Conservation (phyloP, 768 basidiomycete species). For the Lanmaoa rubissima region DNA sequence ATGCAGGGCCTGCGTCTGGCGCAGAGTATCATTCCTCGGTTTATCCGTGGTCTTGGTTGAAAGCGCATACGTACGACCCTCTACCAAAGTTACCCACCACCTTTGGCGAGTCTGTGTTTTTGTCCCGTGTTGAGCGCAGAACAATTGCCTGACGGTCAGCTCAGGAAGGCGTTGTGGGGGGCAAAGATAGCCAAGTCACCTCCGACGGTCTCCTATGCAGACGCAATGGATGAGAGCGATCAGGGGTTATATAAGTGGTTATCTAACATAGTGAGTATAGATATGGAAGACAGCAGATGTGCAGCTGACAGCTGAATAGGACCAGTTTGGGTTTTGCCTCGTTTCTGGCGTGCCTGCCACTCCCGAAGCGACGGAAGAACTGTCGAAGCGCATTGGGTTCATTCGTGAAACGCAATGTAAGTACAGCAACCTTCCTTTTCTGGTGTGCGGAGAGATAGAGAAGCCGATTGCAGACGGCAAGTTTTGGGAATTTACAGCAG, state of each 20-base stretch:
- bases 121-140: not conserved
- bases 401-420: constrained; percentile 84
- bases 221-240: constrained; percentile 66
- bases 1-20: constrained; percentile 22
- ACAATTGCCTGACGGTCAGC: not conserved
- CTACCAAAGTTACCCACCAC: constrained; percentile 31
- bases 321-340: constrained; percentile 87
- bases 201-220: constrained; percentile 69
- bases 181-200: constrained; percentile 70
- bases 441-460: constrained; percentile 29
- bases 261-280: constrained; percentile 62
- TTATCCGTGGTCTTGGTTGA: constrained; percentile 88
- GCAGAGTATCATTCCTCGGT: constrained; percentile 68
- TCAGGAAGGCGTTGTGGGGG: constrained; percentile 77
- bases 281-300: not conserved
- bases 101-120: constrained; percentile 44
- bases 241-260: constrained; percentile 79
- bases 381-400: constrained; percentile 75
- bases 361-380: constrained; percentile 79
- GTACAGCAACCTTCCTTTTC: constrained; percentile 2
- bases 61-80: constrained; percentile 78
- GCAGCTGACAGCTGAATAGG: constrained; percentile 42
- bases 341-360: constrained; percentile 77
- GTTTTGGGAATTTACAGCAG: constrained; percentile 97
- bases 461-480: constrained; percentile 67